Evolutionary conservation across 495 filamentous ascomycete genomes (phyloP).

Genomic region (Neurospora sp.): DNA sequence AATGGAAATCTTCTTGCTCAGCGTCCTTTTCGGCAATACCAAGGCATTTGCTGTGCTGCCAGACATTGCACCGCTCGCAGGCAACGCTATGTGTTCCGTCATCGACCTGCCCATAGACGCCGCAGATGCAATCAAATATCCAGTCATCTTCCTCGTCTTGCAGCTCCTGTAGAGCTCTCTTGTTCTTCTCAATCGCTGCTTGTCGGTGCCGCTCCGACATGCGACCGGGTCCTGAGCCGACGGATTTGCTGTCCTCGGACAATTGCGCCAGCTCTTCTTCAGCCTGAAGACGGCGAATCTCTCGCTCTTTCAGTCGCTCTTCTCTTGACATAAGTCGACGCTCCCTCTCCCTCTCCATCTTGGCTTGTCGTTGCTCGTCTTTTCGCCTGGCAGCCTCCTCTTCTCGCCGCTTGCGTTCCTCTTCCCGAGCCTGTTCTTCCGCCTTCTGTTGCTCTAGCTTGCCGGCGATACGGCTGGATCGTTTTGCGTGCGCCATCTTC

Average conservation of each 20-base stretch:
- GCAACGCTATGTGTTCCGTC: conserved; percentile 88
- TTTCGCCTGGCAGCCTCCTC: conserved; percentile 59
- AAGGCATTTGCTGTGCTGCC: conserved; percentile 91
- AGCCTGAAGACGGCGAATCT: conserved; percentile 66
- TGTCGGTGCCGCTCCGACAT: conserved; percentile 70
- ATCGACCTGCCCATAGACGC: conserved; percentile 80
- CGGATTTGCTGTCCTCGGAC: conserved; percentile 63
- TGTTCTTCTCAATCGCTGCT: conserved; percentile 65
- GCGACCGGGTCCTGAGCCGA: conserved; percentile 51
- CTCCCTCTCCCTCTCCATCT: conserved; percentile 62
- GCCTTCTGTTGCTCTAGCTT: conserved; percentile 69
- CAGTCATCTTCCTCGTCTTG: conserved; percentile 71
- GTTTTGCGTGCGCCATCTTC: conserved; percentile 84
- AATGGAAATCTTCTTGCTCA: conserved; percentile 79
- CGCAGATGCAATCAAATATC: conserved; percentile 92
- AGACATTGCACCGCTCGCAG: conserved; percentile 92
- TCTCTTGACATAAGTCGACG: conserved; percentile 77
- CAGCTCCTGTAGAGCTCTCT: conserved; percentile 62
- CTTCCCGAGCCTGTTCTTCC: conserved; percentile 61
- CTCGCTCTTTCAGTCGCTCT: conserved; percentile 71
- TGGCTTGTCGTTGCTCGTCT: conserved; percentile 57
- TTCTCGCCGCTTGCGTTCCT: conserved; percentile 55
- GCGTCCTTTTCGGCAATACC: conserved; percentile 67
- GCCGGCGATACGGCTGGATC: conserved; percentile 76
- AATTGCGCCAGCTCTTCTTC: conserved; percentile 74